Evolutionary conservation across 768 basidiomycete species (phyloP).

Genomic region (Auriscalpium orientale): DNA sequence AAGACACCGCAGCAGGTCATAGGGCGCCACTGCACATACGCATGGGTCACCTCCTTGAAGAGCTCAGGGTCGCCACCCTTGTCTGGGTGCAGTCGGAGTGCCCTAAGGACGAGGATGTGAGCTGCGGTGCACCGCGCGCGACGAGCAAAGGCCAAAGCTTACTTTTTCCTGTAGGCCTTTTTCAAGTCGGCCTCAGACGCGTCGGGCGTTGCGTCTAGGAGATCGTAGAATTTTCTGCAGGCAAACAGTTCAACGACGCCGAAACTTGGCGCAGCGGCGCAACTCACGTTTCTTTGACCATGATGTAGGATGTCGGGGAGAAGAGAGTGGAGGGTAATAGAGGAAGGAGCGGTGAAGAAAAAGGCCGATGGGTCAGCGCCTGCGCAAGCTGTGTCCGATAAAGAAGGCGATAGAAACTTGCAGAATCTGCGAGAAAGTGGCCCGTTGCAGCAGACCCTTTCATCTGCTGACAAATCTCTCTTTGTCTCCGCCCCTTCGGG

Average conservation of each 20-base stretch:
- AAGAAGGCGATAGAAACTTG: conserved; percentile 30
- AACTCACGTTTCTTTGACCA: conserved; percentile 68
- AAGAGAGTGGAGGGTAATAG: conserved; percentile 8
- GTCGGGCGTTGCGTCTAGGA: conserved; percentile 75
- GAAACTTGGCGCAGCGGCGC: neutral
- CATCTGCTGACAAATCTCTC: no score
- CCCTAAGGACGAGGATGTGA: conserved; percentile 36
- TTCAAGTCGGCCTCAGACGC: conserved; percentile 84
- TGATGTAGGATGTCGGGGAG: conserved; percentile 21
- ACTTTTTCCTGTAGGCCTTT: conserved; percentile 96
- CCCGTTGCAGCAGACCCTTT: no score
- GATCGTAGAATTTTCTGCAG: conserved; percentile 82
- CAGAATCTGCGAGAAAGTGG: conserved; percentile 25
- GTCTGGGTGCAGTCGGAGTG: conserved; percentile 81
- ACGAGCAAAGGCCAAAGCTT: conserved; percentile 5
- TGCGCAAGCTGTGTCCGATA: conserved; percentile 14
- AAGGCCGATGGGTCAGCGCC: conserved; percentile 6
- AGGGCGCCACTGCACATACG: conserved; percentile 47
- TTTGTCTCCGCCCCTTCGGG: no score
- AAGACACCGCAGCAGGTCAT: conserved; percentile 6
- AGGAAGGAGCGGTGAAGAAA: conserved; percentile 5
- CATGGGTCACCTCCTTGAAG: conserved; percentile 96
- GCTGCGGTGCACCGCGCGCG: neutral
- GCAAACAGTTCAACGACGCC: conserved; percentile 2
- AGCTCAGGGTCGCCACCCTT: conserved; percentile 94